phyloP scores from a whole-genome alignment of 257 asterid genomes.

The Solanum bulbocastanum region DNA sequence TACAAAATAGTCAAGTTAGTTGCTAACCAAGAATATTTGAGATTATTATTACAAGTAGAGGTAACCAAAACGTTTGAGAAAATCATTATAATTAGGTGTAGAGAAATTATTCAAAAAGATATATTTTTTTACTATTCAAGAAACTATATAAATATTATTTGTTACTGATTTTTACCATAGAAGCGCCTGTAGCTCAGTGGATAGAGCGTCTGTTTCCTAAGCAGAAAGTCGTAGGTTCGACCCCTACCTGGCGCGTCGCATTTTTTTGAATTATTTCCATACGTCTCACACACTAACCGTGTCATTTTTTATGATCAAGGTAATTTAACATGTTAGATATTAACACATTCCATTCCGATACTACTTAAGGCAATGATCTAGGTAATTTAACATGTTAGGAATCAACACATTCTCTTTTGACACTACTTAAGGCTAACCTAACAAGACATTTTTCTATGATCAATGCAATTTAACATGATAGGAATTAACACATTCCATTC shows the following conservation, averaged over 20 bases:
- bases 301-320: not conserved
- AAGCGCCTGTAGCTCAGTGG: slow-evolving; percentile 99
- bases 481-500: too few relatives aligned
- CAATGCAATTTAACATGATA: not conserved
- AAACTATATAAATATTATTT: accelerated
- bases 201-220: slow-evolving; percentile 99
- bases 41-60: not conserved
- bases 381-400: not conserved
- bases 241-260: slow-evolving; percentile 90
- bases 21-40: not conserved
- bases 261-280: not conserved
- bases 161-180: accelerated
- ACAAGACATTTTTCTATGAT: not conserved
- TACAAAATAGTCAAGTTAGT: not conserved
- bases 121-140: not conserved
- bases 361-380: too few relatives aligned
- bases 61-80: not conserved
- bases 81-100: not conserved
- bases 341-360: not conserved
- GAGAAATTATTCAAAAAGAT: not conserved
- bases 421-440: too few relatives aligned
- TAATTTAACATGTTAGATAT: not conserved
- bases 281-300: not conserved
- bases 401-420: too few relatives aligned
- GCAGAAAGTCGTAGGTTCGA: slow-evolving; percentile 99